phyloP scores from a whole-genome alignment of 148 eudicot genomes.

The Rhododendron kiyosumense region DNA sequence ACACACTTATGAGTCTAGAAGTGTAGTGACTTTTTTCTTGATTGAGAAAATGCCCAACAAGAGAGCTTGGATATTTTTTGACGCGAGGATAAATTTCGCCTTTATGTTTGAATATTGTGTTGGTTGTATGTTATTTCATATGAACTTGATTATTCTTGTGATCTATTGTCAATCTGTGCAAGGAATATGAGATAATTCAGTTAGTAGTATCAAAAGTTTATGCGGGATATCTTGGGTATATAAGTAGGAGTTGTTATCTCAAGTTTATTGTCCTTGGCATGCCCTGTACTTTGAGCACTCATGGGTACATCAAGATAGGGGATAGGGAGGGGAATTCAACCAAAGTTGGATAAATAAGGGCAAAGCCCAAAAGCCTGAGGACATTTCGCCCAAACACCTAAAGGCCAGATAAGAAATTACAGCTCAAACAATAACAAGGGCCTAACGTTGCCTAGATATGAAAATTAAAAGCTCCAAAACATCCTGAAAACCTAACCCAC shows the following conservation, averaged over 20 bases:
- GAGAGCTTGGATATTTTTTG: not conserved
- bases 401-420: too few relatives aligned
- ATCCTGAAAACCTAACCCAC: too few relatives aligned
- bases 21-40: not conserved
- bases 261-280: not conserved
- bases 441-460: too few relatives aligned
- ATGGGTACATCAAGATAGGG: not conserved
- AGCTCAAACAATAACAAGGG: too few relatives aligned
- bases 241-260: not conserved
- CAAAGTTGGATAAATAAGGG: too few relatives aligned
- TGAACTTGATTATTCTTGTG: too few relatives aligned
- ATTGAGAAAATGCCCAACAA: not conserved
- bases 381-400: too few relatives aligned
- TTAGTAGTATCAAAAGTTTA: not conserved
- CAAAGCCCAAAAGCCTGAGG: too few relatives aligned
- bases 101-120: not conserved
- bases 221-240: not conserved
- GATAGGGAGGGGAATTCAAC: too few relatives aligned
- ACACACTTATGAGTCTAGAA: not conserved
- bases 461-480: too few relatives aligned
- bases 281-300: not conserved
- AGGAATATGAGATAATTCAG: not conserved
- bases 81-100: not conserved
- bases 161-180: not conserved
- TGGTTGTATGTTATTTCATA: not conserved